Evolutionary conservation across 2,329 filamentous ascomycete species (phyloP).

Genomic region (Pseudocercospora eumusae): DNA sequence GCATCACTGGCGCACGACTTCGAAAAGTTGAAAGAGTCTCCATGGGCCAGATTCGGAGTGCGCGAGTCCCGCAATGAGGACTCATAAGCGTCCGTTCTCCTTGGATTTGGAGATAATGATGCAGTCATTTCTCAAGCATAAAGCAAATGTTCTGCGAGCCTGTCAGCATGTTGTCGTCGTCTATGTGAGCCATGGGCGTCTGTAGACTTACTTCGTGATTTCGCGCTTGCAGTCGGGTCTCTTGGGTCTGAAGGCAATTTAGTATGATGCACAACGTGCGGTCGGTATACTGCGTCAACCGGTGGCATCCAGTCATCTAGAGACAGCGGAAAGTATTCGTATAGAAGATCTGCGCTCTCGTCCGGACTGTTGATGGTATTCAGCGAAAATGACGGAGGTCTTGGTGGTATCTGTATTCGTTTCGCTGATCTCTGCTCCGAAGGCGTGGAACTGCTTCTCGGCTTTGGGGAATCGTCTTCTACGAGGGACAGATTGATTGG

Average conservation of each 20-base stretch:
- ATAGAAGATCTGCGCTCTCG: conserved; percentile 80
- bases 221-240: conserved; percentile 40
- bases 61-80: conserved; percentile 13
- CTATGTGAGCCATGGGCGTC: too few relatives aligned
- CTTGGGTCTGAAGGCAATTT: conserved; percentile 52
- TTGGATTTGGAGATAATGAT: not conserved
- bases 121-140: conserved; percentile 4
- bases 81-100: not conserved
- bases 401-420: conserved; percentile 38
- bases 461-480: conserved; percentile 55
- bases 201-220: conserved; percentile 18
- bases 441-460: conserved; percentile 27
- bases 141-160: conserved; percentile 3
- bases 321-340: conserved; percentile 92
- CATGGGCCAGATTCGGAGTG: conserved; percentile 18
- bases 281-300: conserved; percentile 85
- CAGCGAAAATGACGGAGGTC: conserved; percentile 50
- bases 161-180: not conserved
- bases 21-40: conserved; percentile 19
- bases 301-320: conserved; percentile 92
- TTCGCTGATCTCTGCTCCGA: conserved; percentile 31
- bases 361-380: conserved; percentile 62
- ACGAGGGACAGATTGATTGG: conserved; percentile 59
- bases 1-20: conserved; percentile 22
- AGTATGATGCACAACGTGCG: conserved; percentile 91